Evolutionary conservation across 1,139 yeast species (phyloP).

Genomic region (Suhomyces anneliseae): DNA sequence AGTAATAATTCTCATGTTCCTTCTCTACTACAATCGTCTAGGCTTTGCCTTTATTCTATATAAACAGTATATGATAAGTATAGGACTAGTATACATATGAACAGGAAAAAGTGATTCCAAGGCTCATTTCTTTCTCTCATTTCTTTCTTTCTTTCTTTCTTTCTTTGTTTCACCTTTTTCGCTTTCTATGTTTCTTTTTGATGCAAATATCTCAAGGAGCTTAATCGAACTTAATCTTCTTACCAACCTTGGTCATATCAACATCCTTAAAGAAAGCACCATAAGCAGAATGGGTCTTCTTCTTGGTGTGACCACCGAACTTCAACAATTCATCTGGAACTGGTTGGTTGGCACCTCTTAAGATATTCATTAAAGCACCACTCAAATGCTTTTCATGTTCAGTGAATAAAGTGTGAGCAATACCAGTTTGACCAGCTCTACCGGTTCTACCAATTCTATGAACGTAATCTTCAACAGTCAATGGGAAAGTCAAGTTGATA

Average conservation of each 20-base stretch:
- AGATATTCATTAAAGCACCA: slow-evolving; percentile 89
- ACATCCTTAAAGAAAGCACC: slow-evolving; percentile 96
- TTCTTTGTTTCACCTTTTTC: no score
- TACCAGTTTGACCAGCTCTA: slow-evolving; percentile 95
- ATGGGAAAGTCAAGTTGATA: slow-evolving; percentile 93
- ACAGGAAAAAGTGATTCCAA: no score
- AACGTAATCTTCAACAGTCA: slow-evolving; percentile 96
- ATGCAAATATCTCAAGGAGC: background rate
- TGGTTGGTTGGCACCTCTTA: slow-evolving; percentile 90
- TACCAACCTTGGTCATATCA: slow-evolving; percentile 83
- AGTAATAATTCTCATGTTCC: no score
- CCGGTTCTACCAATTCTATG: slow-evolving; percentile 99
- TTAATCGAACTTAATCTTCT: slow-evolving; percentile 79
- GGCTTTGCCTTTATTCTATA: no score
- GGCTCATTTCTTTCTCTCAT: no score
- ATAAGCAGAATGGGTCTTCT: slow-evolving; percentile 93
- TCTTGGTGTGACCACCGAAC: slow-evolving; percentile 96
- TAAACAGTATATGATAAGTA: no score
- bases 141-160: background rate
- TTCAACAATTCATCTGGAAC: slow-evolving; percentile 96
- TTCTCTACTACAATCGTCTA: no score
- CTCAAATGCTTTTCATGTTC: slow-evolving; percentile 96
- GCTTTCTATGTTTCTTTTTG: background rate
- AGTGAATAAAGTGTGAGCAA: slow-evolving; percentile 92
- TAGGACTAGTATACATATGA: no score